Base-by-base conservation (phyloP, 2,329 filamentous ascomycete species). In the Penicillium sp. region DNA sequence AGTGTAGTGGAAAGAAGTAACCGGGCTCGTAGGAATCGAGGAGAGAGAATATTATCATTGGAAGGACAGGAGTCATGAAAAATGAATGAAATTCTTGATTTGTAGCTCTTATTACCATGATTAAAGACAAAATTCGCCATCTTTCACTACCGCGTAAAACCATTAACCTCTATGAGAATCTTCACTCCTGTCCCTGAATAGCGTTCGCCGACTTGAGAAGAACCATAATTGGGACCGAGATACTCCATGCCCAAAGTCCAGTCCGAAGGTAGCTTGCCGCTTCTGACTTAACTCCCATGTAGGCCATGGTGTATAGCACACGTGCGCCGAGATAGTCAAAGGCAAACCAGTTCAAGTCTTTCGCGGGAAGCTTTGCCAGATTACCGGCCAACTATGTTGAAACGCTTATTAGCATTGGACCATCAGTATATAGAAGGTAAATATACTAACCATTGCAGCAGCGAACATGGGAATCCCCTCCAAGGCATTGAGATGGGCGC, bases 1-100 rank as follows among this genome's bases (percentile, higher is more conserved):
- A 76, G 77, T 12, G 80, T 87, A 17, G 73, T 88, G n/a, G 80
- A 82, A 49, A 79, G 79, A 56, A 85, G 84, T 68, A 87, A 88
- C 72, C 74, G 78, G 55, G 80, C 81, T 79, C 78, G 85, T 63
- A 76, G 67, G 56, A 68, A 80, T 57, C 79, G 84, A 58, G 85
- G 85, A 0, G 79, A 70, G 42, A 61, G 61, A 13, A 59, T 61
- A 8, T 65, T 73, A 51, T 37, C 17, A 28, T 19, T 54, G 51
- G 51, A 54, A 28, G 19, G 17, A 3, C 7, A n/a, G 1, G 12
- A 28, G 4, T 26, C 4, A 28, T 54, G 35, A 54, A 26, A 17
- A 28, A 40, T 17, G 22, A 38, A 35, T 7, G n/a, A 15, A 22
- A 22, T 28, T 9, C n/a, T 49, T 15, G 9, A 3, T 51, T 35